Base-by-base conservation (phyloP, 2,329 filamentous ascomycete species). In the Aspergillus sp. region DNA sequence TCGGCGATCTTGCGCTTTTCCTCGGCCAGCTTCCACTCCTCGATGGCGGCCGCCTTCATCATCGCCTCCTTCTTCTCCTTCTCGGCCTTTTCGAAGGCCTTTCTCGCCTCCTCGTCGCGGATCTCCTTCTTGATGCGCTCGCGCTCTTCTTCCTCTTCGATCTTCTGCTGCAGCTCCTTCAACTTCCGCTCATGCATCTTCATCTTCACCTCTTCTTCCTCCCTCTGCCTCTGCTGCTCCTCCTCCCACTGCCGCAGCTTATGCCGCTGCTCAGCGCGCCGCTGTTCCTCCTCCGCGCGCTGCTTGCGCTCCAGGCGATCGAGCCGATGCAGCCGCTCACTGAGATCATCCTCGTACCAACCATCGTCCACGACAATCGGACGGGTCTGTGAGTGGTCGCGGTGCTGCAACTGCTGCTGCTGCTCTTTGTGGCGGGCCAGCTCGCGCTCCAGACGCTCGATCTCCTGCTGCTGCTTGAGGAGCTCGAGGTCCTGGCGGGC, bases 71-170 rank as follows among this genome's bases (percentile, higher is more conserved):
- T 64, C 31, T 58, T 58, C 40, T 58, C 58, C n/a, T 60, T 59
- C 50, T 72, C 66, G 38, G 67, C 64, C n/a, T 65, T 63, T 20
- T 64, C 63, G 3, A 65, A 62, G 2, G 71, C 74, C 49, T 77
- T 74, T 23, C 63, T 59, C 4, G 62, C 63, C 49, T 83, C 73
- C 60, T 83, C 79, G 16, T 69, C 70, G n/a, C 59, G 54, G 16
- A 72, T 56, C 52, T 72, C 60, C 50, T 67, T 62, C 54, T 63
- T 68, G 20, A 73, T 58, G 7, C 61, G 67, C 34, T 78, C 76
- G 40, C 78, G 75, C 53, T 79, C 75, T 45, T 76, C 72, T 53
- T 76, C 74, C 50, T 77, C 69, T 20, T 73, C 68, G 17, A 70
- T 64, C 52, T 69, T 66, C 38, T 65, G 60, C 43, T 67, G 64